phyloP scores from a whole-genome alignment of 345 rosid genomes.

The Linum usitatissimum region DNA sequence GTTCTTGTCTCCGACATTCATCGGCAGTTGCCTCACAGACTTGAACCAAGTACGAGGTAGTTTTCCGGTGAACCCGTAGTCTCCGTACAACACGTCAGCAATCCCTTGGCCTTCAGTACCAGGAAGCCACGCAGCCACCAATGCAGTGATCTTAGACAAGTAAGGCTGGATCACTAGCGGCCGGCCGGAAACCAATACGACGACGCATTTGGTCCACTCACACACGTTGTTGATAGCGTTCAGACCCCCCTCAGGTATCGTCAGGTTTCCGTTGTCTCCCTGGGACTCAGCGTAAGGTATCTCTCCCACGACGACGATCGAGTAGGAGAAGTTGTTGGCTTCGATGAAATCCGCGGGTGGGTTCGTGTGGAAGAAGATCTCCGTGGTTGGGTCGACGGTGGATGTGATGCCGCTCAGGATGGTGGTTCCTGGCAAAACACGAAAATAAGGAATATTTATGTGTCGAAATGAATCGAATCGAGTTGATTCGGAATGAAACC shows the following conservation, averaged over 20 bases:
- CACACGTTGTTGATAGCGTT: not conserved
- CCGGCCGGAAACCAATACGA: not conserved
- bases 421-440: not conserved
- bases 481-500: too few relatives aligned
- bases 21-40: not conserved
- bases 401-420: conserved; percentile 4
- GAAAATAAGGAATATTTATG: too few relatives aligned
- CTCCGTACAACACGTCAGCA: conserved; percentile 1
- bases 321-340: conserved; percentile 1
- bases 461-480: too few relatives aligned
- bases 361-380: not conserved
- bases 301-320: conserved; percentile 1
- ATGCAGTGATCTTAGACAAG: not conserved
- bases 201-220: not conserved
- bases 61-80: conserved; percentile 3
- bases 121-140: conserved; percentile 1
- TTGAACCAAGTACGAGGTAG: conserved; percentile 4
- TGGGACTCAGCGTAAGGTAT: not conserved
- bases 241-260: not conserved
- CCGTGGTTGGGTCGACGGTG: conserved; percentile 1
- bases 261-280: not conserved
- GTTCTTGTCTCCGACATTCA: conserved; percentile 3
- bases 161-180: conserved; percentile 4
- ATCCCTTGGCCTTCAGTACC: conserved; percentile 1
- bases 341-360: not conserved